Evolutionary conservation across 2,329 filamentous ascomycete species (phyloP), one percentile per base, ranked within the genome.

Genomic region (Grosmannia huntii): DNA sequence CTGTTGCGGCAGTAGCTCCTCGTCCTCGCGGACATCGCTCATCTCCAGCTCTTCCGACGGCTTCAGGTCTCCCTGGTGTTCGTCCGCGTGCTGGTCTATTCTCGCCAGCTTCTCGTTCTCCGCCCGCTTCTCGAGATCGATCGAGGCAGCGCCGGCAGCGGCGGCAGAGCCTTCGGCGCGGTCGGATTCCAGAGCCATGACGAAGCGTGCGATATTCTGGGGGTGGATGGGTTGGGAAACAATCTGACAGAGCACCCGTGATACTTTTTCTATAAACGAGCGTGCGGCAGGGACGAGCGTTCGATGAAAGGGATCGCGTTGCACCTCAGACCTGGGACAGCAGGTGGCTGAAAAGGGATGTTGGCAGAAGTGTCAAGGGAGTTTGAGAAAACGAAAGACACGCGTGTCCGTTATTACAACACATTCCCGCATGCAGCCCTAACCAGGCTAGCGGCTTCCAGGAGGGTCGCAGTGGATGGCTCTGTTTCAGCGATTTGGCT

Each of bases 11-110:
- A 79, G 66, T 11, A 75, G 67, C 56, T 70, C 72, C 46, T 73
- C 72, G 53, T 72, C 70, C 60, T 78, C 74, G 19, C 69, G 63
- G 53, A 72, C 71, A 46, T 71, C 66, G 28, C 62, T 66, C 23
- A 70, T 67, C 53, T 76, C 73, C 55, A 72, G 62, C n/a, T 73
- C 70, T 23, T 66, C 65, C 4, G 65, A 64, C 4, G 62, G 59
- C 14, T 65, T 68, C 57, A 68, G 64, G 57, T 68, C 66, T 56
- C 69, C 67, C 16, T 65, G 60, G 60, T 65, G 65, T 51, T 70
- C 70, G 21, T 71, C 69, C 28, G 64, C 62, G 46, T 55, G 55
- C 25, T 48, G 64, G 21, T 72, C 68, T 38, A 68, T 52, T 27
- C 60, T 59, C 25, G 62, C 60, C 53, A 68, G 58, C 59, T 69